Percentiles rank a stretch among this genome's conserved stretches.
Evolutionary conservation across 1,284 basidiomycete genomes (phyloP).

Genomic region (Cystodermella granulosa): DNA sequence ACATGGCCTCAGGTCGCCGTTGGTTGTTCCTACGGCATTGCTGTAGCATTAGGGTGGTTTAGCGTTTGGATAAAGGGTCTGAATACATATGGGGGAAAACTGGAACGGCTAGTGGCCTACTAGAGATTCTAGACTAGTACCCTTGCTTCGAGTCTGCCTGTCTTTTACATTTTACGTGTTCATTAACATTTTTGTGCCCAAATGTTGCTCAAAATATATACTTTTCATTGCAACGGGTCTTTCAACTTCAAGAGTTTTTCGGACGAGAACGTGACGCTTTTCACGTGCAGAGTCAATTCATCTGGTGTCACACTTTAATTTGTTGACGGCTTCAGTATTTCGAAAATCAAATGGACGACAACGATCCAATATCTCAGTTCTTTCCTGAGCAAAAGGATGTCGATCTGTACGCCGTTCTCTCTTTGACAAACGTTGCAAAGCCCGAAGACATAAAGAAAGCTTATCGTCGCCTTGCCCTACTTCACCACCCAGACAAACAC

Average conservation of each 20-base stretch:
- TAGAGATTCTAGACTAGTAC: too few species aligned
- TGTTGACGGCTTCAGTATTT: constrained; percentile 10
- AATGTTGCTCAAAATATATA: too few species aligned
- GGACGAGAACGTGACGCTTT: too few species aligned
- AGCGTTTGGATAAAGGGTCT: constrained; percentile 49
- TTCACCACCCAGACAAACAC: constrained; percentile 87
- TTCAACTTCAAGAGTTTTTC: too few species aligned
- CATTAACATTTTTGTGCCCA: too few species aligned
- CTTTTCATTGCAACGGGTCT: too few species aligned
- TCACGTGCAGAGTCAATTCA: too few species aligned
- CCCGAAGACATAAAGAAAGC: constrained; percentile 73
- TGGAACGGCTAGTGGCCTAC: too few species aligned
- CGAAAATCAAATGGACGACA: constrained; percentile 61
- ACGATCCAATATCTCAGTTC: constrained; percentile 73
- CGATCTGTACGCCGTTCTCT: constrained; percentile 73
- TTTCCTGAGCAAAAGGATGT: constrained; percentile 67
- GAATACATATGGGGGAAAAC: constrained; percentile 28
- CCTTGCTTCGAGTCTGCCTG: too few species aligned
- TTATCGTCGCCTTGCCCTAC: constrained; percentile 78
- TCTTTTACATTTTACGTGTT: too few species aligned
- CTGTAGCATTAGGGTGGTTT: constrained; percentile 60
- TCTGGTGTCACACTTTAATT: constrained; percentile 4
- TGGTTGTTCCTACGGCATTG: constrained; percentile 59
- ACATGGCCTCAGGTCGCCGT: constrained; percentile 68
- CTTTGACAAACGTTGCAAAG: constrained; percentile 50